phyloP scores from a whole-genome alignment of 352 stramenopile species.

The Phytophthora macrochlamydospora region DNA sequence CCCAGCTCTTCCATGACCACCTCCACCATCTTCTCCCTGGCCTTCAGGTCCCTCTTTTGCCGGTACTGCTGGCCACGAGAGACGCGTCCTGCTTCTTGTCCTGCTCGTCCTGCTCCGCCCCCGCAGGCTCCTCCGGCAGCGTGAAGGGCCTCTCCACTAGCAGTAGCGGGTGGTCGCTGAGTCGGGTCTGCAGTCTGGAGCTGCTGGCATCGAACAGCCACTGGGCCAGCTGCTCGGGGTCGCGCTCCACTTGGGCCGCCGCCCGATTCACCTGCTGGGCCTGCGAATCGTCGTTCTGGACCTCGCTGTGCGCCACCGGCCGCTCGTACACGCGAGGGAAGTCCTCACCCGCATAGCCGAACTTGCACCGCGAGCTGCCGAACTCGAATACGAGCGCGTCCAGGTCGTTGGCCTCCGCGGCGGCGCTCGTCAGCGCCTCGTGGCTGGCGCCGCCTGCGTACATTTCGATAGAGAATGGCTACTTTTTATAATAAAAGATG shows the following conservation, averaged over 20 bases:
- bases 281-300: constrained; percentile 22
- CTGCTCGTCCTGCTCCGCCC: constrained; percentile 26
- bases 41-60: constrained; percentile 66
- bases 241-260: constrained; percentile 58
- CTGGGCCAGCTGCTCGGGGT: constrained; percentile 64
- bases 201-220: constrained; percentile 70
- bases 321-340: constrained; percentile 79
- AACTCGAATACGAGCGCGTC: constrained; percentile 85
- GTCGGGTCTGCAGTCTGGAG: constrained; percentile 50
- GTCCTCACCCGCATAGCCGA: constrained; percentile 90
- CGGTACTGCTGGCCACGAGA: constrained; percentile 22
- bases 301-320: constrained; percentile 24
- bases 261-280: constrained; percentile 11
- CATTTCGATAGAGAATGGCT: constrained; percentile 12
- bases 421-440: constrained; percentile 51
- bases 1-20: constrained; percentile 85
- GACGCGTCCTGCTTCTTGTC: constrained; percentile 11
- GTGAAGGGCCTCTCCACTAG: constrained; percentile 71
- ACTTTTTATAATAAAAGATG: background rate
- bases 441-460: constrained; percentile 41
- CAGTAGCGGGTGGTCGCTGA: constrained; percentile 71
- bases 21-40: constrained; percentile 73
- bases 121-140: constrained; percentile 48
- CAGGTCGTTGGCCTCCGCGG: constrained; percentile 73
- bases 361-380: constrained; percentile 73